A percentile compares a stretch with the other conserved stretches of the same genome.
Evolutionary conservation across 2,329 filamentous ascomycete genomes (phyloP).

Genomic region (Diplodia sapinea): DNA sequence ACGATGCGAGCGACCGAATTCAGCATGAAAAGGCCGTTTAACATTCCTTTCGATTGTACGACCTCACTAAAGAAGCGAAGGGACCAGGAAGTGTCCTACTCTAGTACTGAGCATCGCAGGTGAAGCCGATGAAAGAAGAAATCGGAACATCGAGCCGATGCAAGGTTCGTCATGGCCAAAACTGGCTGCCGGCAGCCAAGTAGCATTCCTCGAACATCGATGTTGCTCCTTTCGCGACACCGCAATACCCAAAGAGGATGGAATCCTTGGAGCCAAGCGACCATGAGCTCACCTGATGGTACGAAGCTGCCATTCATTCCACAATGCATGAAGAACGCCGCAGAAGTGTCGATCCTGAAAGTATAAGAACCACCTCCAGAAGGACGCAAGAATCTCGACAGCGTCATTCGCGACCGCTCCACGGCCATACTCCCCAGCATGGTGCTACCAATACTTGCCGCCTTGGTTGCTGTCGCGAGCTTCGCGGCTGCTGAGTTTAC

Average conservation of each 20-base stretch:
- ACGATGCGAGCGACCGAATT: too few relatives aligned
- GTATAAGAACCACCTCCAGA: neutral
- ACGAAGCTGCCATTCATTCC: neutral
- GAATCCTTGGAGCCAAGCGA: neutral
- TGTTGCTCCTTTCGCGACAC: neutral
- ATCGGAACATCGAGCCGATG: neutral
- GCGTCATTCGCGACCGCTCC: neutral
- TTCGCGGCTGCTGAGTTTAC: neutral
- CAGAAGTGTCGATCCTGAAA: neutral
- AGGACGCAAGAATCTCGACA: neutral
- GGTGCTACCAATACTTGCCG: neutral
- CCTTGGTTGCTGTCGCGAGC: neutral
- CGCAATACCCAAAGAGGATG: neutral
- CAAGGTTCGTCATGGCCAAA: neutral
- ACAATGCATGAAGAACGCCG: neutral
- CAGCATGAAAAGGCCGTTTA: neutral
- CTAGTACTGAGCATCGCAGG: neutral
- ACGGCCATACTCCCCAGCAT: neutral
- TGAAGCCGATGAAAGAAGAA: neutral
- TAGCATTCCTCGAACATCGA: neutral
- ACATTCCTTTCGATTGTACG: neutral
- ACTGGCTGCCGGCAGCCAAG: neutral
- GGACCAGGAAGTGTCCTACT: neutral
- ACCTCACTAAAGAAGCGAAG: neutral
- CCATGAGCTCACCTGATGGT: neutral